Percentiles rank a stretch among this genome's conserved stretches.
These are phyloP conservation scores for Lineolata rhizophorae DNA, from an alignment of 495 filamentous ascomycete genomes.

Conservation along the genomic window DNA sequence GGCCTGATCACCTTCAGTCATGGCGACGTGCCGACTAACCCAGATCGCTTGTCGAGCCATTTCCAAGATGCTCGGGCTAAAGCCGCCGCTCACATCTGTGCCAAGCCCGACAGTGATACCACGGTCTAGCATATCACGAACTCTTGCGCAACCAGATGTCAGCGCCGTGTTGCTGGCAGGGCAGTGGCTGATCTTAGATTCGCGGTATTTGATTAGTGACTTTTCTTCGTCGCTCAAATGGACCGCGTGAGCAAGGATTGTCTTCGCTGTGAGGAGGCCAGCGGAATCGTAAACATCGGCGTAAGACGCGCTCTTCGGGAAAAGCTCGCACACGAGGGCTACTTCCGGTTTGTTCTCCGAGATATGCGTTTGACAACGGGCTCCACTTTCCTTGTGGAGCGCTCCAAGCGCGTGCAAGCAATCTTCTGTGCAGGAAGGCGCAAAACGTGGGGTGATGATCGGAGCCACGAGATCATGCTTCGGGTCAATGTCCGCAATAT, in stretches of 20 bases:
- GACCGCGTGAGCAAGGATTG: constrained; percentile 72
- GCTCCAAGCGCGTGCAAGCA: constrained; percentile 38
- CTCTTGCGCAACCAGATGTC: constrained; percentile 47
- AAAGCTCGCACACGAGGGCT: constrained; percentile 42
- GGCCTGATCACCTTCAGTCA: constrained; percentile 21
- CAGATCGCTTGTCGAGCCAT: constrained; percentile 57
- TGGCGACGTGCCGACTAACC: constrained; percentile 43
- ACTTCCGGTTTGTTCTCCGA: constrained; percentile 62
- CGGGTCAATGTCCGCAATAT: constrained; percentile 49
- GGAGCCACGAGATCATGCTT: constrained; percentile 36
- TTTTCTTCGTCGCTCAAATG: constrained; percentile 47
- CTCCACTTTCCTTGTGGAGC: constrained; percentile 31
- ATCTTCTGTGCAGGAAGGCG: constrained; percentile 43
- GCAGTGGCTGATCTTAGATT: constrained; percentile 59
- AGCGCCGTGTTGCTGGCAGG: constrained; percentile 67
- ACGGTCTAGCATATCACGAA: constrained; percentile 47
- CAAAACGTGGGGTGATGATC: constrained; percentile 82
- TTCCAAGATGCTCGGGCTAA: constrained; percentile 54
- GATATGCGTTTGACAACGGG: constrained; percentile 80
- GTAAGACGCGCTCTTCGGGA: constrained; percentile 43
- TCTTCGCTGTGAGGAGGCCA: constrained; percentile 45
- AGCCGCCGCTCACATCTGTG: constrained; percentile 79
- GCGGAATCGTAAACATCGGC: constrained; percentile 55
- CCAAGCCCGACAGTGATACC: constrained; percentile 67
- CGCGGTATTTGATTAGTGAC: constrained; percentile 32